A percentile compares a stretch with the other conserved stretches of the same genome.
Evolutionary conservation across 345 rosid genomes (phyloP).

Genomic region (Trapa incisa): DNA sequence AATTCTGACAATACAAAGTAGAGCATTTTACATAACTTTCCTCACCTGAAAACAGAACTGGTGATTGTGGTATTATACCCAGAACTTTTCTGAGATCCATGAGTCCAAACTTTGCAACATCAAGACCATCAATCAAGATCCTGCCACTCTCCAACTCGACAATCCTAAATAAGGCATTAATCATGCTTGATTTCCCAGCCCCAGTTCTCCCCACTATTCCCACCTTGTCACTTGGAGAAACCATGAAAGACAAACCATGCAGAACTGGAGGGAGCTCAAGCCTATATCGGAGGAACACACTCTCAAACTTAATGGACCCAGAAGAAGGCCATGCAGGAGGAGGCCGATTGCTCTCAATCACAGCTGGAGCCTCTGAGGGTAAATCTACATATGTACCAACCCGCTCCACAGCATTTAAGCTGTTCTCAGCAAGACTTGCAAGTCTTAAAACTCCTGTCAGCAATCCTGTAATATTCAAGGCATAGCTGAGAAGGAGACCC

Average conservation of each 20-base stretch:
- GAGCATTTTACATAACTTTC: neutral
- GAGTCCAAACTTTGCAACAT: constrained; percentile 66
- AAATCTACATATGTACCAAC: constrained; percentile 72
- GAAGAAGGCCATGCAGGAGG: constrained; percentile 99
- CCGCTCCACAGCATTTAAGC: constrained; percentile 92
- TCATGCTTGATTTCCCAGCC: constrained; percentile 96
- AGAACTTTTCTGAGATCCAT: constrained; percentile 90
- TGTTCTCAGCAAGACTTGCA: constrained; percentile 96
- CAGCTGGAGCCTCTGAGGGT: constrained; percentile 79
- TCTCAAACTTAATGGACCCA: constrained; percentile 80
- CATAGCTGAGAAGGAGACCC: constrained; percentile 98
- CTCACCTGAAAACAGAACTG: constrained; percentile 94
- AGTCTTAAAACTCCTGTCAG: constrained; percentile 86
- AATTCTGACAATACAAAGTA: neutral
- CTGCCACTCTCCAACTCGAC: constrained; percentile 94
- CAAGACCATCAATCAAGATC: constrained; percentile 73
- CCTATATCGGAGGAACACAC: constrained; percentile 87
- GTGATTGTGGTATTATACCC: constrained; percentile 97
- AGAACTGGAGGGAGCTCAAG: constrained; percentile 91
- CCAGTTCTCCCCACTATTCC: constrained; percentile 99
- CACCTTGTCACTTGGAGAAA: constrained; percentile 84
- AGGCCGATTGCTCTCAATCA: constrained; percentile 77
- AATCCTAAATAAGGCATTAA: constrained; percentile 85
- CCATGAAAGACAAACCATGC: constrained; percentile 67
- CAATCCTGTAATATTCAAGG: constrained; percentile 72